Evolutionary conservation across 306 rosid genomes (phyloP).

Genomic region (Medicago arabica): DNA sequence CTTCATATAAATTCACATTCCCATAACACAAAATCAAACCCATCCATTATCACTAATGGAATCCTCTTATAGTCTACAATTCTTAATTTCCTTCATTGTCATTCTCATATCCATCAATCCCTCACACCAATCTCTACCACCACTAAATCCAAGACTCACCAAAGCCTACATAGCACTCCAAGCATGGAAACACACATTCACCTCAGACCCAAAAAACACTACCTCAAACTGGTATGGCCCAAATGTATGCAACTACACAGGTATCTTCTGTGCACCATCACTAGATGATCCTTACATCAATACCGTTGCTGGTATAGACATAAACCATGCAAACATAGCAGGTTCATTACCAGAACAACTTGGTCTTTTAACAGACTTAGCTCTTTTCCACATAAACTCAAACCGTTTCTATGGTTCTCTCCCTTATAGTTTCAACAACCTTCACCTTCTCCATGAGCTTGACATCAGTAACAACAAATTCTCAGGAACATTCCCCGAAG

Average conservation of each 20-base stretch:
- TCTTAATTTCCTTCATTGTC: constrained; percentile 1
- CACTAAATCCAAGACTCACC: constrained; percentile 64
- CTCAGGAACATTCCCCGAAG: constrained; percentile 69
- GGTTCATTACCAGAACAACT: constrained; percentile 79
- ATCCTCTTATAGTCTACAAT: neutral
- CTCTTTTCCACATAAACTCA: constrained; percentile 84
- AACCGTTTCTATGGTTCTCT: constrained; percentile 74
- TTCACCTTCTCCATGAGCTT: constrained; percentile 63
- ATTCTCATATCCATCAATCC: constrained; percentile 52
- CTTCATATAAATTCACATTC: constrained; percentile 45
- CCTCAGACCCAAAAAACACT: constrained; percentile 71
- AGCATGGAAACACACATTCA: constrained; percentile 77
- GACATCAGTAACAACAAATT: constrained; percentile 80
- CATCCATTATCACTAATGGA: neutral
- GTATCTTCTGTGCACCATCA: constrained; percentile 78
- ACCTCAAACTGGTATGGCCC: constrained; percentile 78
- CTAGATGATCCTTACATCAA: constrained; percentile 59
- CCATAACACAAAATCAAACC: constrained; percentile 1
- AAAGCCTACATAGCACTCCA: constrained; percentile 82
- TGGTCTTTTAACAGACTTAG: constrained; percentile 70
- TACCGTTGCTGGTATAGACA: constrained; percentile 90
- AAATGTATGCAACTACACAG: constrained; percentile 82
- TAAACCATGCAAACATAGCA: constrained; percentile 69
- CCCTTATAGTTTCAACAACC: constrained; percentile 52
- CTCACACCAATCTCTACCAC: constrained; percentile 56